Evolutionary conservation across 306 rosid genomes (phyloP).

Genomic region (Begonia peltatifolia): DNA sequence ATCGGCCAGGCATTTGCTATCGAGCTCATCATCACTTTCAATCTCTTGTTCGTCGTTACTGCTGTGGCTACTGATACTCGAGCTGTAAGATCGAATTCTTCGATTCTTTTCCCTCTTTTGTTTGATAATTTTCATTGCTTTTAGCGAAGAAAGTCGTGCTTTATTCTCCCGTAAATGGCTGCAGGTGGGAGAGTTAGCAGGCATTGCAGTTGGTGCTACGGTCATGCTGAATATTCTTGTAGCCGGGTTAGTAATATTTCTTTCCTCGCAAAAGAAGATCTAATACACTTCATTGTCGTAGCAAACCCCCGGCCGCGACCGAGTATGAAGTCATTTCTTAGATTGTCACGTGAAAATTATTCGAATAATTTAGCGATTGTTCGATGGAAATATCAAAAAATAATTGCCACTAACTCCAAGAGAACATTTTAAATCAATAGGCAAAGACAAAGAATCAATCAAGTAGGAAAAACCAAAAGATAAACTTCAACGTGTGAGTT

Average conservation of each 20-base stretch:
- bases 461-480: too few relatives aligned
- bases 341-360: too few relatives aligned
- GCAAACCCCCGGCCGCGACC: too few relatives aligned
- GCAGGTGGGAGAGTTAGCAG: conserved; percentile 39
- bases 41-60: conserved; percentile 35
- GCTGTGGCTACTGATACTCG: conserved; percentile 32
- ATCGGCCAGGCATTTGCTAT: conserved; percentile 25
- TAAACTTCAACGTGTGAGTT: too few relatives aligned
- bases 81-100: conserved; percentile 29
- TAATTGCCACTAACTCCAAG: too few relatives aligned
- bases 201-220: conserved; percentile 40
- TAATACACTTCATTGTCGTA: too few relatives aligned
- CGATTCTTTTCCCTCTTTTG: background rate
- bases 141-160: background rate
- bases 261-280: too few relatives aligned
- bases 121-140: background rate
- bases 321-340: too few relatives aligned
- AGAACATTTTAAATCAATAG: too few relatives aligned
- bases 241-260: conserved; percentile 40
- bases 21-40: conserved; percentile 40
- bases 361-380: too few relatives aligned
- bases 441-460: too few relatives aligned
- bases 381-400: too few relatives aligned
- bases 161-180: background rate
- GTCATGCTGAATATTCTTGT: conserved; percentile 40